Base-by-base conservation (phyloP, 2,329 filamentous ascomycete species). In the Cytospora chrysosperma region DNA sequence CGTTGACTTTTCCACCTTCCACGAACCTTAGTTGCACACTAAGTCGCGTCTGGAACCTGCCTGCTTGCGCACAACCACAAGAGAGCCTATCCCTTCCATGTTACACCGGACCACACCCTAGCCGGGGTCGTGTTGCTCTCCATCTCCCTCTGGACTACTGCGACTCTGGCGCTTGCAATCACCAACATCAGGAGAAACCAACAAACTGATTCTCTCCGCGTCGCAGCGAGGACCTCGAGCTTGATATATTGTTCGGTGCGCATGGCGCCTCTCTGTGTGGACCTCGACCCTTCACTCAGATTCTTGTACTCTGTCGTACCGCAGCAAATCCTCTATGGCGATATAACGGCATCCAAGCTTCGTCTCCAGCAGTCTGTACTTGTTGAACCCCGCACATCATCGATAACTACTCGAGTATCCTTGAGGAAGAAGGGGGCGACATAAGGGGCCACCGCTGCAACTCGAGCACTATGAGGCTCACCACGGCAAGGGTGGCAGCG, bases 111-210 rank as follows among this genome's bases (percentile, higher is more conserved):
- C 63, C 64, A 63, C 50, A 59, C 52, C 60, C 56, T 26, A 34
- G 27, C 32, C 2, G n/a, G 15, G 59, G 40, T 47, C 54, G 32
- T 32, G 10, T 32, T 52, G 53, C 32, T 34, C 24, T 40, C 32
- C 47, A 32, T 19, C 19, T 55, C 54, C 24, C 49, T 52, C 59
- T 55, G 4, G 27, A 56, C 12, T 21, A 47, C 56, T 43, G 50
- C 28, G 19, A 56, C 34, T 12, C 49, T 49, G 61, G 64, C 64
- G 64, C 64, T 57, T n/a, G 28, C 56, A 54, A 57, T 55, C 64
- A 65, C 64, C 52, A 63, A 63, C 60, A 47, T 50, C 61, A 54
- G 40, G 56, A 26, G 50, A 50, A n/a, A 28, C 55, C 61, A 63
- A 55, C 56, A 51, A n/a, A 19, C 61, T 32, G 12, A 27, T 40